phyloP scores from a whole-genome alignment of 495 filamentous ascomycete species.

The Penicillium fimorum region DNA sequence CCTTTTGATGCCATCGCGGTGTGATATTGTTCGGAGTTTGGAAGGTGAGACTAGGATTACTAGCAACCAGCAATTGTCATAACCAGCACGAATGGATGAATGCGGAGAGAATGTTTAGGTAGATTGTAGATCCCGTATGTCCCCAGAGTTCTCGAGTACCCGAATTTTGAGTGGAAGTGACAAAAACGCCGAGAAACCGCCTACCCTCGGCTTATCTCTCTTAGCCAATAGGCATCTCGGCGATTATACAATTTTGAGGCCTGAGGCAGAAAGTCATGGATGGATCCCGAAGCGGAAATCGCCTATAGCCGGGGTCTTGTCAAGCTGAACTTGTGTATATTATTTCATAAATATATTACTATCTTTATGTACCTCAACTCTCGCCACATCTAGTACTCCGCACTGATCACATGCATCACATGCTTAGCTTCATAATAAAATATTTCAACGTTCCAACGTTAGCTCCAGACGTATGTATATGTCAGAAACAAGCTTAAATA shows the following conservation, averaged over 20 bases:
- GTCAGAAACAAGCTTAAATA: conserved; percentile 14
- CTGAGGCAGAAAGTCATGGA: background rate
- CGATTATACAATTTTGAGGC: conserved; percentile 18
- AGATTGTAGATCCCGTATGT: background rate
- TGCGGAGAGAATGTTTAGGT: conserved; percentile 13
- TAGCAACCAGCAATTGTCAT: conserved; percentile 9
- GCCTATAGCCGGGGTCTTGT: background rate
- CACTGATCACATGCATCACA: conserved; percentile 20
- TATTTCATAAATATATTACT: too few relatives aligned
- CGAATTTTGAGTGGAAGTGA: conserved; percentile 15
- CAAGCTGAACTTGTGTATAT: background rate
- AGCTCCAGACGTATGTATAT: conserved; percentile 3
- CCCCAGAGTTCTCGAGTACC: conserved; percentile 24
- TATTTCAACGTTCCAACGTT: conserved; percentile 15
- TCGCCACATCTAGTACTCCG: background rate
- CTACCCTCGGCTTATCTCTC: conserved; percentile 27
- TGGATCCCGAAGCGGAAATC: conserved; percentile 2
- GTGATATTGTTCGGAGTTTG: conserved; percentile 1
- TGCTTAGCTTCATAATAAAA: background rate
- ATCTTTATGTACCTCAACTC: background rate
- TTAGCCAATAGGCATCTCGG: conserved; percentile 30
- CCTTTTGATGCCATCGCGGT: conserved; percentile 43
- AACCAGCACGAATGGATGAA: background rate
- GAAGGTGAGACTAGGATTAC: background rate
- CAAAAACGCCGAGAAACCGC: conserved; percentile 34